Conservation (phyloP, 495 filamentous ascomycete species). For the Bathelium albidoporum region DNA sequence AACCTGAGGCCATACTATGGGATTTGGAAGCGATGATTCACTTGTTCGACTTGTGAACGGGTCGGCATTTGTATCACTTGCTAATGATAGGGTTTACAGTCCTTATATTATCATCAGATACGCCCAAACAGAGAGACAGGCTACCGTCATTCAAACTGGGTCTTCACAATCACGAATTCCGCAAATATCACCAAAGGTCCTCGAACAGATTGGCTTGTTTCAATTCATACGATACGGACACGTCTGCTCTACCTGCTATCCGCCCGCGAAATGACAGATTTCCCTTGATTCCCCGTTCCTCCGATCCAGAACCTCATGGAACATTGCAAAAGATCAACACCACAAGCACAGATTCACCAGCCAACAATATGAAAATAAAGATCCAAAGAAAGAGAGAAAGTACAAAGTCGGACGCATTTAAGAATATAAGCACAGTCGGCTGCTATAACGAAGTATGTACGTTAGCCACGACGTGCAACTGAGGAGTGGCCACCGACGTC, state of each 20-base stretch:
- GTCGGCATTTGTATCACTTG: too few species aligned
- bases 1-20: too few species aligned
- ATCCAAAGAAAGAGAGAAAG: background rate
- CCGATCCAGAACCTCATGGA: background rate
- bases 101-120: too few species aligned
- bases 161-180: too few species aligned
- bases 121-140: too few species aligned
- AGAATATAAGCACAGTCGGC: background rate
- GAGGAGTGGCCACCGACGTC: background rate
- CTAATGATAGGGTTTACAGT: too few species aligned
- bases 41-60: too few species aligned
- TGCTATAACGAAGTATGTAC: background rate
- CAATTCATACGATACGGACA: background rate
- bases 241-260: background rate
- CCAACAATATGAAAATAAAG: background rate
- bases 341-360: background rate
- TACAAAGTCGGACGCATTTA: background rate
- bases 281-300: background rate
- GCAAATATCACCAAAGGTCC: too few species aligned
- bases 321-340: background rate
- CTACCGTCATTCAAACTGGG: too few species aligned
- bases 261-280: background rate
- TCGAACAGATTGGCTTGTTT: background rate
- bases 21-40: too few species aligned
- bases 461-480: background rate